A percentile compares a stretch with the other conserved stretches of the same genome.
Conservation (phyloP, 78 protist species). For the Dictyostelium purpureum region DNA sequence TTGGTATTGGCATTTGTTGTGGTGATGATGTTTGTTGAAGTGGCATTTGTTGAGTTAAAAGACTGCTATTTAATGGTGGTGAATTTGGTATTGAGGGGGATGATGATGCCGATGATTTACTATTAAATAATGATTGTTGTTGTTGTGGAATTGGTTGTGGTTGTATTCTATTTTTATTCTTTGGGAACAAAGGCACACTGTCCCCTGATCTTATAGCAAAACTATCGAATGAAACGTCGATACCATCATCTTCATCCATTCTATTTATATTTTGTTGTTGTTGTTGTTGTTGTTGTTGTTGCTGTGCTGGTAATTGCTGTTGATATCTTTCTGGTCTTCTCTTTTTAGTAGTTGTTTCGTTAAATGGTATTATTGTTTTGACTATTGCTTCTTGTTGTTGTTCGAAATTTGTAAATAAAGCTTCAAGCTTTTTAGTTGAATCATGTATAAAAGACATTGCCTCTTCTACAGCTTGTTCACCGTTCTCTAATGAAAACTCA, state of each 20-base stretch:
- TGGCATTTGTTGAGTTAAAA: neutral
- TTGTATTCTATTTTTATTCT: neutral
- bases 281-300: neutral
- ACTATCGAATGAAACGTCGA: neutral
- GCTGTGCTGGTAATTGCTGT: neutral
- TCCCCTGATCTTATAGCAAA: neutral
- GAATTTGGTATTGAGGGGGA: neutral
- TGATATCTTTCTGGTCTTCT: constrained; percentile 16
- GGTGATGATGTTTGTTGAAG: neutral
- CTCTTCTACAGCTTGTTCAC: neutral
- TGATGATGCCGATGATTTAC: neutral
- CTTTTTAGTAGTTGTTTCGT: neutral
- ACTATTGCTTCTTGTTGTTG: constrained; percentile 24
- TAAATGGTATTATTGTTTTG: neutral
- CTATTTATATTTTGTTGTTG: neutral
- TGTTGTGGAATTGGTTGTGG: too few relatives aligned
- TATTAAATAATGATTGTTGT: neutral
- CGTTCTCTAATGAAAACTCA: neutral
- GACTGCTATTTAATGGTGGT: neutral
- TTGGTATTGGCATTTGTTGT: neutral
- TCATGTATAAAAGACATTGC: constrained; percentile 37
- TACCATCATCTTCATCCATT: neutral
- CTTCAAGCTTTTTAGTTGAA: neutral
- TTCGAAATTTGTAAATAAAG: constrained; percentile 13
- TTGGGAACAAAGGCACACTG: neutral